Evolutionary conservation across 345 rosid species (phyloP), one percentile per base, ranked within the genome.

Genomic region (Aethionema arabicum): DNA sequence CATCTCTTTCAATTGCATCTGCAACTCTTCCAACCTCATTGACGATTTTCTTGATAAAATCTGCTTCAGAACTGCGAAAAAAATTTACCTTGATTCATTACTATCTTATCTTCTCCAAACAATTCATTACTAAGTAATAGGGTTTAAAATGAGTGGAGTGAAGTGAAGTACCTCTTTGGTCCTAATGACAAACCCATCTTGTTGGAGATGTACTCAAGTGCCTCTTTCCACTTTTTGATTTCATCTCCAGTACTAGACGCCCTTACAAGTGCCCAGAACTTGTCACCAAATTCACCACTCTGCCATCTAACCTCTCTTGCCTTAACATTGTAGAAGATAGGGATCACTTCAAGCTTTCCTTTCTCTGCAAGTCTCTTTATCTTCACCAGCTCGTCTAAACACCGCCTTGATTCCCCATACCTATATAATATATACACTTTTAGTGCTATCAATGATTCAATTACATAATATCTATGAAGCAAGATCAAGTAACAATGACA

Each of bases 1-100:
- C 27, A 21, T 21, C 27, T 21, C 27, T 21, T 21, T 21, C 27
- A 21, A 21, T 21, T 21, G 27, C 27, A 21, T 21, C 27, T 21
- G 27, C 9, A 30, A 33, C 32, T 33, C 53, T 33, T 46, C 35
- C 16, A 14, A 59, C 32, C 33, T 60, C 65, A 32, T 11, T 4
- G 11, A 60, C 53, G 45, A 60, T 46, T 2, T 60, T 33, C 33
- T 46, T 8, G 4, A 60, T 46, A 5, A 59, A 45, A 59, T 45
- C 65, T 0, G 41, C 32, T 43, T 59, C 65, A 1, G 52, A 59
- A 15, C 65, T 59, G 53, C 32, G 45, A 46, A 59, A 2, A 59
- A 46, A 59, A 2, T 16, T 30, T 42, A 37, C 40, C 10, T 8
- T 40, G 11, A 6, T 40, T 40, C 27, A 21, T 21, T 21, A 2